phyloP scores from a whole-genome alignment of 306 rosid genomes.

The Elaeagnus macrophylla region DNA sequence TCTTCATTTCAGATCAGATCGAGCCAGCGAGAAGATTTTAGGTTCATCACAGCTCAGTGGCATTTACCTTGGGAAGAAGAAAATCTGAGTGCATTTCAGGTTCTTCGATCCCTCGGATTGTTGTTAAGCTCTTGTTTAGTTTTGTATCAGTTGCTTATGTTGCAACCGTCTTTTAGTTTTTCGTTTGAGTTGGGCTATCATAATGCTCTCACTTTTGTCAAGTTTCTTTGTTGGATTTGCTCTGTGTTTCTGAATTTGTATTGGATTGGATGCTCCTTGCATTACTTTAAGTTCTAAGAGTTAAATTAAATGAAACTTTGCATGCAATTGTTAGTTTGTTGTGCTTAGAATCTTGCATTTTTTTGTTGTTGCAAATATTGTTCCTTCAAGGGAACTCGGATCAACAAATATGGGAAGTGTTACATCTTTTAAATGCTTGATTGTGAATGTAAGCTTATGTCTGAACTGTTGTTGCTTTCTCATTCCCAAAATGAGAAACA shows the following conservation, averaged over 20 bases:
- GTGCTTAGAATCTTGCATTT: background rate
- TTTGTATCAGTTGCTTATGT: constrained; percentile 10
- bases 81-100: constrained; percentile 44
- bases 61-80: constrained; percentile 35
- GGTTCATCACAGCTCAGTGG: constrained; percentile 38
- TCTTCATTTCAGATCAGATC: background rate
- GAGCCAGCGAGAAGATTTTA: constrained; percentile 21
- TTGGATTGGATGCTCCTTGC: constrained; percentile 22
- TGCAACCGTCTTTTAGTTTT: constrained; percentile 9
- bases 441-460: constrained; percentile 6
- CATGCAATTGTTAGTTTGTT: background rate
- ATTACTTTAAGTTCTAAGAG: constrained; percentile 16
- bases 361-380: background rate
- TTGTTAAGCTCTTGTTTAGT: constrained; percentile 13
- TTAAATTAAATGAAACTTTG: constrained; percentile 17
- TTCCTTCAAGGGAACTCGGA: background rate
- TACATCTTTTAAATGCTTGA: background rate
- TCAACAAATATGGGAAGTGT: constrained; percentile 10
- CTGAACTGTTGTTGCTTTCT: constrained; percentile 20
- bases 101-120: constrained; percentile 33
- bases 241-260: constrained; percentile 21
- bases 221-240: constrained; percentile 20
- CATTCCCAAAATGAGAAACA: constrained; percentile 21
- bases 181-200: constrained; percentile 29
- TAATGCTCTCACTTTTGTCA: constrained; percentile 17